These are phyloP conservation scores for Neurospora tetrasperma DNA, from an alignment of 495 filamentous ascomycete species.

Conservation along the genomic window DNA sequence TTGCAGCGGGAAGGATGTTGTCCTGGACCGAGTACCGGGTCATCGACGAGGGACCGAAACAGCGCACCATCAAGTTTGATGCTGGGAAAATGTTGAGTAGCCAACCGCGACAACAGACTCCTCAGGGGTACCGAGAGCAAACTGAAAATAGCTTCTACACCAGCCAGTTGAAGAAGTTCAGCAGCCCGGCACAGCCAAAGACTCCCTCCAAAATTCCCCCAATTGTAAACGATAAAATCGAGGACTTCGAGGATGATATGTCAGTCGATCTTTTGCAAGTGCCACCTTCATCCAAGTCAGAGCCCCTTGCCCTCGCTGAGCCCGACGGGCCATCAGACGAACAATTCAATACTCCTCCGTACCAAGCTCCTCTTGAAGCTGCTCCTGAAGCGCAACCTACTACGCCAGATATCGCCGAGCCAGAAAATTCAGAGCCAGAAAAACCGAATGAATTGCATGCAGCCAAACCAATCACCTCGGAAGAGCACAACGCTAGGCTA, in stretches of 20 bases:
- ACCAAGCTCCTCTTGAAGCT: background rate
- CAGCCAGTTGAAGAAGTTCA: constrained; percentile 47
- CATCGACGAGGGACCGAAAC: constrained; percentile 69
- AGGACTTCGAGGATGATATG: constrained; percentile 15
- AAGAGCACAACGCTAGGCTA: constrained; percentile 80
- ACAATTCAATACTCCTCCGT: background rate
- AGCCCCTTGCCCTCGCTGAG: background rate
- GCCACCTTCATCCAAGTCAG: background rate
- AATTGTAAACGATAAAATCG: constrained; percentile 3
- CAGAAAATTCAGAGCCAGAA: background rate
- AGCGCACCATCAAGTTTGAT: constrained; percentile 59
- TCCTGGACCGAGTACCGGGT: constrained; percentile 79
- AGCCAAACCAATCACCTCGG: constrained; percentile 54
- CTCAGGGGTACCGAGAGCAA: constrained; percentile 59
- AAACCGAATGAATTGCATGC: constrained; percentile 8
- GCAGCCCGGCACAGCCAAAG: constrained; percentile 15
- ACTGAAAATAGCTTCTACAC: constrained; percentile 71
- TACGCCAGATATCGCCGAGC: background rate
- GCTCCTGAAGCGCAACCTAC: background rate
- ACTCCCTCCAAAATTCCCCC: background rate
- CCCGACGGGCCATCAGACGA: background rate
- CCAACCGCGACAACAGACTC: constrained; percentile 23
- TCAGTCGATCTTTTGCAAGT: constrained; percentile 10
- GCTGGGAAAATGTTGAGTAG: constrained; percentile 53
- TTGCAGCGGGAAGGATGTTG: constrained; percentile 65